These are phyloP conservation scores for Plectosphaerella plurivora DNA, from an alignment of 2,329 filamentous ascomycete species.

Conservation along the genomic window DNA sequence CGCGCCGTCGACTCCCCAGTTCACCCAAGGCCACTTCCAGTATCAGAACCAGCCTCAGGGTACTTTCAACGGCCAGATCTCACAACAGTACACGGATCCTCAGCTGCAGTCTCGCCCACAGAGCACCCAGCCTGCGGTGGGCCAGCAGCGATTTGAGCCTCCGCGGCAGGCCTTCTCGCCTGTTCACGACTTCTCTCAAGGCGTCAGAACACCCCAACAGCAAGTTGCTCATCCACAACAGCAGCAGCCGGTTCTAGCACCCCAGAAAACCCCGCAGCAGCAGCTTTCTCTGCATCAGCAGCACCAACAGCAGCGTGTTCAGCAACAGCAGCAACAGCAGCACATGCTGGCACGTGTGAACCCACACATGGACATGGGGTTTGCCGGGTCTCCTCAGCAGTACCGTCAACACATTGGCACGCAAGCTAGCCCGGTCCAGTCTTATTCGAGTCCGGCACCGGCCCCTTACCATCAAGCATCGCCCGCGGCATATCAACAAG, in stretches of 20 bases:
- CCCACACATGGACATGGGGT: conserved; percentile 6
- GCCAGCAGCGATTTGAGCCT: conserved; percentile 19
- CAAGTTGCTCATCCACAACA: conserved; percentile 5
- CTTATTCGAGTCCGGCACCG: conserved; percentile 8
- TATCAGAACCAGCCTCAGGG: conserved; percentile 26
- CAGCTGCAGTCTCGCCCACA: conserved; percentile 28
- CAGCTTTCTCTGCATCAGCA: conserved; percentile 9
- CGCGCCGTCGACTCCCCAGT: conserved; percentile 23
- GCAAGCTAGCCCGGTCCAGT: neutral
- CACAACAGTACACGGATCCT: conserved; percentile 23
- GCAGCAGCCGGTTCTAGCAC: conserved; percentile 12
- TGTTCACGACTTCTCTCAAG: conserved; percentile 19
- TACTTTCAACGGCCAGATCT: conserved; percentile 23
- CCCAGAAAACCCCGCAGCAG: conserved; percentile 16
- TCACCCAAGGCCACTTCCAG: conserved; percentile 25
- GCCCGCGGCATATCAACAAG: conserved; percentile 4
- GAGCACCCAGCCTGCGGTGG: conserved; percentile 22
- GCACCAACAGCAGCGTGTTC: conserved; percentile 17
- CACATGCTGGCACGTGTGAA: neutral
- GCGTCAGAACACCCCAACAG: conserved; percentile 16
- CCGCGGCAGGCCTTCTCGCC: conserved; percentile 9
- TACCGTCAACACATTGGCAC: conserved; percentile 2
- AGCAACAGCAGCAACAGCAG: conserved; percentile 9
- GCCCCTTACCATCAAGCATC: conserved; percentile 7
- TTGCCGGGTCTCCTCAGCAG: conserved; percentile 11